phyloP scores from a whole-genome alignment of 441 rosid species.

The Erodium texanum region DNA sequence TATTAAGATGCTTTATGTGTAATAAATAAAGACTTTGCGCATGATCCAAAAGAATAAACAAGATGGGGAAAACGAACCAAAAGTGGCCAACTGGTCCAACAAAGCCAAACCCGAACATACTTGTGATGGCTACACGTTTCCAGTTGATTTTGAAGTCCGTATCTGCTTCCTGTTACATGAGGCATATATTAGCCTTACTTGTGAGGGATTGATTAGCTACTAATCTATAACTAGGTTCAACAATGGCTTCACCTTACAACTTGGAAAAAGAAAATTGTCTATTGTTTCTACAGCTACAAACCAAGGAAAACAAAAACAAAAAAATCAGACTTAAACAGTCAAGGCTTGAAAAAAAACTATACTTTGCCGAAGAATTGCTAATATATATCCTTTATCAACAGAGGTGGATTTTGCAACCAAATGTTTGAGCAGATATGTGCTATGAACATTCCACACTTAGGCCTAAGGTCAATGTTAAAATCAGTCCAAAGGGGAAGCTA shows the following conservation, averaged over 20 bases:
- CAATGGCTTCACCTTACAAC: conserved; percentile 8
- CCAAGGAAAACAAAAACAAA: not conserved
- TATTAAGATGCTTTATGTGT: not conserved
- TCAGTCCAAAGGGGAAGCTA: no score
- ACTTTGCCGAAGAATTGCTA: not conserved
- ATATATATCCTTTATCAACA: not conserved
- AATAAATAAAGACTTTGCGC: conserved; percentile 10
- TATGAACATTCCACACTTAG: not conserved
- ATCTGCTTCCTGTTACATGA: conserved; percentile 42
- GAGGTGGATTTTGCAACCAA: not conserved
- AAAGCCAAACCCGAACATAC: conserved; percentile 82
- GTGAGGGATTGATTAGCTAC: conserved; percentile 9
- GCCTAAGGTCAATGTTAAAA: not conserved
- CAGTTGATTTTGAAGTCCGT: conserved; percentile 55
- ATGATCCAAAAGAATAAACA: conserved; percentile 14
- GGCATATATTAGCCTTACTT: conserved; percentile 13
- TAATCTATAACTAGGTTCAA: conserved; percentile 4
- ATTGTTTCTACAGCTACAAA: conserved; percentile 8
- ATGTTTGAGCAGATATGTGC: conserved; percentile 5
- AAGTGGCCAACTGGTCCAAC: conserved; percentile 96
- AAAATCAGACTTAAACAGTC: not conserved
- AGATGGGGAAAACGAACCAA: conserved; percentile 50
- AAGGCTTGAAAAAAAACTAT: not conserved
- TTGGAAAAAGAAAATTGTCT: conserved; percentile 3
- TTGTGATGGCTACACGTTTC: conserved; percentile 77